These are phyloP conservation scores for Rhododendron ferrugineum DNA, from an alignment of 148 eudicot species.

Conservation along the genomic window DNA sequence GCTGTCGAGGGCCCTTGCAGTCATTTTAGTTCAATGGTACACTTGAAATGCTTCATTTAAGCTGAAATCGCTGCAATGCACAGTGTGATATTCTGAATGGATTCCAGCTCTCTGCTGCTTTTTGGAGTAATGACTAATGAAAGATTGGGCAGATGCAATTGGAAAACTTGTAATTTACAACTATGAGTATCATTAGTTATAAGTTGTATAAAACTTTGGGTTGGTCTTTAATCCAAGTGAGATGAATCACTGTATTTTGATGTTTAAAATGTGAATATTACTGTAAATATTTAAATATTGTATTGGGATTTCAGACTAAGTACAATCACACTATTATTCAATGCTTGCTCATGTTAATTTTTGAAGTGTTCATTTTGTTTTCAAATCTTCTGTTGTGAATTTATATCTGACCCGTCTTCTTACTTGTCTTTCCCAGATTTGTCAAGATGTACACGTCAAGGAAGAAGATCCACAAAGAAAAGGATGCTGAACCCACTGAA, in stretches of 20 bases:
- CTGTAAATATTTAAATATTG: not conserved
- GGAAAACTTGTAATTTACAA: not conserved
- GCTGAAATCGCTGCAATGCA: not conserved
- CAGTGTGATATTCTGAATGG: not conserved
- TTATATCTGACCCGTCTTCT: not conserved
- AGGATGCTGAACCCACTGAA: slow-evolving; percentile 62
- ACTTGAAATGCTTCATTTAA: not conserved
- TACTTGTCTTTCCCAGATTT: not conserved
- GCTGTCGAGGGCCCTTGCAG: not conserved
- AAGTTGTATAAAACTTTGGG: not conserved
- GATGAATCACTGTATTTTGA: not conserved
- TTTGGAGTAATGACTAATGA: not conserved
- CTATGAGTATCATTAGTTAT: not conserved
- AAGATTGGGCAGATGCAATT: not conserved
- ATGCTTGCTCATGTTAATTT: not conserved
- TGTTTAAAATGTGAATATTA: not conserved
- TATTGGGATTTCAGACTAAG: not conserved
- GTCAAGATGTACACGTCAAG: slow-evolving; percentile 57
- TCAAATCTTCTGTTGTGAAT: not conserved
- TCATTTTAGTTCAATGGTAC: not conserved
- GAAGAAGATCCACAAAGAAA: slow-evolving; percentile 66
- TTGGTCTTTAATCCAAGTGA: not conserved
- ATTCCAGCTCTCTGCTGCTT: not conserved
- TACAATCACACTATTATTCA: not conserved
- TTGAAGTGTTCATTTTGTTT: not conserved